Evolutionary conservation across 1,139 yeast genomes (phyloP), one percentile per base, ranked within the genome.

Genomic region (Hansenula lynferdii): DNA sequence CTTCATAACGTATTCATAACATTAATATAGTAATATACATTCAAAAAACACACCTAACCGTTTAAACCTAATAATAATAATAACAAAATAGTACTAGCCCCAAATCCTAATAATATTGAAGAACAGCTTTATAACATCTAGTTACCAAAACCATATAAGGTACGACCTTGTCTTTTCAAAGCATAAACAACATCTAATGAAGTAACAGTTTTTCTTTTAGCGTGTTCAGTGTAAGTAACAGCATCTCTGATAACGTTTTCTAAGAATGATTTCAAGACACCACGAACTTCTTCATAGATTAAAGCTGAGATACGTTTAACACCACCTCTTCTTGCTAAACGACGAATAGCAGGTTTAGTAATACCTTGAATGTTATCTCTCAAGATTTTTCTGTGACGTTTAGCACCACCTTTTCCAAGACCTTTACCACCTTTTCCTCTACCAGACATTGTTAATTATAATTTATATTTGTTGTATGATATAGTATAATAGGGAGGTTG

Each of bases 281-380:
- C 92, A 77, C 98, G 87, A 63, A 94, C 96, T 78, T 90, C 97
- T 75, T 92, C 97, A 77, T 92, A 92, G 70, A 92, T 90, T 67
- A 90, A 78, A 65, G 96, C 97, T 53, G 97, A 90, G 62, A 92
- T 92, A 85, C 97, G 96, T 85, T 92, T 92, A 66, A 92, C 98
- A 86, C 98, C 98, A 76, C 98, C 98, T 86, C 98, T 89, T 83
- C 98, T 90, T 47, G 98, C 98, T 64, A 92, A 84, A 85, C 98
- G 90, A 78, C 98, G 89, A 68, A 92, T 92, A 63, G 98, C 98
- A 67, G 98, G 98, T 80, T 92, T 92, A 52, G 98, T 92, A 67
- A 92, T 90, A 78, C 98, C 98, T 77, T 90, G 97, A 58, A 92
- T 90, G 90, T 92, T 92, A 71, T 92, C 98, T 80, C 97, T 89